These are phyloP conservation scores for Populus trichocarpa DNA, from an alignment of 441 rosid species.

Conservation along the genomic window DNA sequence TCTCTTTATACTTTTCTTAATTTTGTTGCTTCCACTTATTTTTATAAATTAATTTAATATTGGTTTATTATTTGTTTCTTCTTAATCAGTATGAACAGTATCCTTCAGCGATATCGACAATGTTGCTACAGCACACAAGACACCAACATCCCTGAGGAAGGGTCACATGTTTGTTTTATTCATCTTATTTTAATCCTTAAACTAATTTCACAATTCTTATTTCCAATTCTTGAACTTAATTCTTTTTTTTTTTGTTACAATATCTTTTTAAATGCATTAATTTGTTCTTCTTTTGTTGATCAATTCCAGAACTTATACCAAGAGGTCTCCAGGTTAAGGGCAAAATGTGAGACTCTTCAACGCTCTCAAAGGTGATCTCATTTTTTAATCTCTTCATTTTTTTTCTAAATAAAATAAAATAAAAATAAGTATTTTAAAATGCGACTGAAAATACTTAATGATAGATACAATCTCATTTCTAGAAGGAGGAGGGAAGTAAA, in stretches of 20 bases:
- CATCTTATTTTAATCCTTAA: no score
- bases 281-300: not conserved
- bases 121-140: slow-evolving; percentile 18
- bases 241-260: not conserved
- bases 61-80: not conserved
- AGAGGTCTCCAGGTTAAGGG: slow-evolving; percentile 37
- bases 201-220: not conserved
- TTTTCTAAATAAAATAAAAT: not conserved
- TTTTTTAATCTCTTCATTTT: not conserved
- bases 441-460: no score
- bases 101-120: slow-evolving; percentile 31
- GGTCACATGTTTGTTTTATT: slow-evolving; percentile 23
- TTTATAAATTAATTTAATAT: not conserved
- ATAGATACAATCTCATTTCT: no score
- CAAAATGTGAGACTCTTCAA: slow-evolving; percentile 37
- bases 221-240: not conserved
- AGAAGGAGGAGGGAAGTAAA: not conserved
- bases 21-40: not conserved
- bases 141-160: slow-evolving; percentile 10
- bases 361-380: slow-evolving; percentile 35
- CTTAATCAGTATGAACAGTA: slow-evolving; percentile 16
- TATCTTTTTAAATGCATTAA: not conserved
- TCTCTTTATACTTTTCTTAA: not conserved
- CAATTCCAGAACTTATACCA: slow-evolving; percentile 27
- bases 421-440: no score